Conservation (phyloP, 768 basidiomycete species). For the Lactarius vividus region DNA sequence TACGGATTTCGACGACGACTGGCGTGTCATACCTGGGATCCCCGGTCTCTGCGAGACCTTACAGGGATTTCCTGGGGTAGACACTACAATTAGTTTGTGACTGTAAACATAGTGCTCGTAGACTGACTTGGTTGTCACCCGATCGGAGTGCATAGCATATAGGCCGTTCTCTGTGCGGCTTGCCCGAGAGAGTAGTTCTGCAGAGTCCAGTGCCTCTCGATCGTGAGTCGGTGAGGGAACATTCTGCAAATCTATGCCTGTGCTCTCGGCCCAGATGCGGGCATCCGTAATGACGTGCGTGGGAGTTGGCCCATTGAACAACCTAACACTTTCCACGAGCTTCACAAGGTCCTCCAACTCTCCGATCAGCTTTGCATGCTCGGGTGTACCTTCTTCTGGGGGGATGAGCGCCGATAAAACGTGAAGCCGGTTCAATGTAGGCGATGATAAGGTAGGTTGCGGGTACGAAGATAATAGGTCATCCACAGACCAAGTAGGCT, state of each 20-base stretch:
- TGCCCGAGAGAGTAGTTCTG: conserved; percentile 50
- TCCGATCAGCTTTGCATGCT: conserved; percentile 48
- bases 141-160: conserved; percentile 59
- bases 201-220: conserved; percentile 38
- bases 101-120: not conserved
- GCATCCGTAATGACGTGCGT: conserved; percentile 36
- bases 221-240: conserved; percentile 5
- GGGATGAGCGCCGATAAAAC: conserved; percentile 70
- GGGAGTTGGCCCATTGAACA: conserved; percentile 42
- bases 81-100: not conserved
- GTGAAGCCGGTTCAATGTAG: conserved; percentile 62
- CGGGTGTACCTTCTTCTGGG: conserved; percentile 55
- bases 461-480: conserved; percentile 76
- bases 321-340: conserved; percentile 78
- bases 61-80: conserved; percentile 9
- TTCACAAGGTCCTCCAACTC: conserved; percentile 71
- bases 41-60: conserved; percentile 29
- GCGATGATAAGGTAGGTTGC: conserved; percentile 54
- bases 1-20: not conserved
- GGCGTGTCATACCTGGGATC: not conserved
- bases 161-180: conserved; percentile 49
- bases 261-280: conserved; percentile 43
- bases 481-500: conserved; percentile 79
- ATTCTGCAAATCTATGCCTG: conserved; percentile 34
- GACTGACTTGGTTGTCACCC: conserved; percentile 25